Evolutionary conservation across 2,329 filamentous ascomycete genomes (phyloP), one percentile per base, ranked within the genome.

Genomic region (Didymella glomerata): DNA sequence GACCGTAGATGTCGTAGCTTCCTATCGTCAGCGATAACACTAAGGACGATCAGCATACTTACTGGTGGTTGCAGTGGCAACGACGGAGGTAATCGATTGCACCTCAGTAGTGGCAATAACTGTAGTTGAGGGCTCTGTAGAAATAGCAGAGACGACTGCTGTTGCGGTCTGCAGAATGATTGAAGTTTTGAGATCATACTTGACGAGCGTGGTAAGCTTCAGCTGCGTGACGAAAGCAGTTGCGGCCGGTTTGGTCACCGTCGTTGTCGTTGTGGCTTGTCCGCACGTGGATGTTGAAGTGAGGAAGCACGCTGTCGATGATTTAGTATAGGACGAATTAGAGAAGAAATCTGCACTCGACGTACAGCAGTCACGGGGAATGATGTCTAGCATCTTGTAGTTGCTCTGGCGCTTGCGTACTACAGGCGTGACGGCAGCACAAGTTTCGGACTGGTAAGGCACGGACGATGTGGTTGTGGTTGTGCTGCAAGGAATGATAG

Each of bases 331-430:
- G 5, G 3, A 4, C 13, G n/a, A n/a, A 13, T 11, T 24, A 3
- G 40, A 4, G 2, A 13, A 5, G 4, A 20, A 22, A 13, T 24
- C 6, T 20, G 4, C 10, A 11, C 10, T n/a, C 10, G 4, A 22
- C 40, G 11, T 42, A 42, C 40, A 42, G 40, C 40, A 42, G 40
- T 42, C 40, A 42, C 40, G 40, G 6, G 40, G 40, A 9, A 42
- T 24, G 18, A 42, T 24, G 9, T 42, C 40, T 7, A 22, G 18
- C 18, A 20, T 20, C 13, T 42, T 42, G 18, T 42, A 24, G 18
- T 42, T 24, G 20, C 40, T 20, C 20, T 24, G n/a, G 11, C 18
- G n/a, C 40, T 24, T 42, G 6, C 40, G n/a, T 2, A 42, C 13
- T 11, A 42, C 40, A 13, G 20, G 18, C 10, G 40, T 24, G 4